Evolutionary conservation across 257 asterid species (phyloP).

Genomic region (Capsicum rhomboideum): DNA sequence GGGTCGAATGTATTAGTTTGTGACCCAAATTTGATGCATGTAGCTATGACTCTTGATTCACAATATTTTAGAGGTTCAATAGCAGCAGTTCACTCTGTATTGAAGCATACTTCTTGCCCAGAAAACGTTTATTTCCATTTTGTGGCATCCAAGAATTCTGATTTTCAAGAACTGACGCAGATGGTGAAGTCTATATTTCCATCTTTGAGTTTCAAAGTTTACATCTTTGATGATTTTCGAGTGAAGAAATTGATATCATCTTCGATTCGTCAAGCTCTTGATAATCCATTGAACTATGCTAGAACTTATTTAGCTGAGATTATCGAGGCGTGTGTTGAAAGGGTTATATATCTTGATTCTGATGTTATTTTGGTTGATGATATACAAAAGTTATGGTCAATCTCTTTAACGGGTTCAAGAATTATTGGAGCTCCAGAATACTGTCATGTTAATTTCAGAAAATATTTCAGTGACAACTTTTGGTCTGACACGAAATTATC

Average conservation of each 20-base stretch:
- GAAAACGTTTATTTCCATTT: slow-evolving; percentile 54
- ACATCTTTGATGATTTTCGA: slow-evolving; percentile 20
- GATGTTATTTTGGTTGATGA: slow-evolving; percentile 50
- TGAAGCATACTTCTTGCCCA: slow-evolving; percentile 51
- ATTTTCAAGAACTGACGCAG: slow-evolving; percentile 5
- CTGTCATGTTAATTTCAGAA: slow-evolving; percentile 36
- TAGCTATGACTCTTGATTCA: slow-evolving; percentile 60
- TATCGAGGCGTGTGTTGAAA: slow-evolving; percentile 28
- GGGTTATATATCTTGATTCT: slow-evolving; percentile 58
- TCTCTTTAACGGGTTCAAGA: slow-evolving; percentile 16
- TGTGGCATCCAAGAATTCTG: slow-evolving; percentile 12
- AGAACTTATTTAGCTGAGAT: slow-evolving; percentile 50
- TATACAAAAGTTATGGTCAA: slow-evolving; percentile 30
- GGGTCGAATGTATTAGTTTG: neutral
- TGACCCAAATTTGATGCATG: slow-evolving; percentile 37
- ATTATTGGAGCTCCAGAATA: slow-evolving; percentile 66
- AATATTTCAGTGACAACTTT: slow-evolving; percentile 38
- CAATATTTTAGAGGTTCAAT: slow-evolving; percentile 57
- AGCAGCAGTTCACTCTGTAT: slow-evolving; percentile 57
- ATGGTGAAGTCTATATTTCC: slow-evolving; percentile 42
- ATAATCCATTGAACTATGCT: slow-evolving; percentile 61
- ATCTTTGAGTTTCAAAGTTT: slow-evolving; percentile 24
- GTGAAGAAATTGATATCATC: slow-evolving; percentile 39
- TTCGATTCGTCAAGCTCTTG: slow-evolving; percentile 57
- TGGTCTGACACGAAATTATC: slow-evolving; percentile 39